Evolutionary conservation across 768 basidiomycete genomes (phyloP).

Genomic region (Termitomyces titanicus): DNA sequence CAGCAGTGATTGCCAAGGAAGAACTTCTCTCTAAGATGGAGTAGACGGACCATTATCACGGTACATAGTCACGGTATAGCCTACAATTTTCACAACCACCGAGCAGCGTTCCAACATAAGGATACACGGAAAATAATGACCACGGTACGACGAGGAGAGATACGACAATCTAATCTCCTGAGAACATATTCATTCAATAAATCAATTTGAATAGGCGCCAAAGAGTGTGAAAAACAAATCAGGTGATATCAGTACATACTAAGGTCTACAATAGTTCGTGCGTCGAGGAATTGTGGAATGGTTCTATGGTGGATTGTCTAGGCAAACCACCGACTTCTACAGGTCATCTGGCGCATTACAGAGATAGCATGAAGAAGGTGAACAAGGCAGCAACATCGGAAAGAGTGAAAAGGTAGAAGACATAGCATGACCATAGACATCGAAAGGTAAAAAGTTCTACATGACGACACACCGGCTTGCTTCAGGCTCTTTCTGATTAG

Average conservation of each 20-base stretch:
- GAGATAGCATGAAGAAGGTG: neutral
- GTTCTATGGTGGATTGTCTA: conserved; percentile 8
- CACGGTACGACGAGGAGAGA: neutral
- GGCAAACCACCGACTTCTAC: conserved; percentile 1
- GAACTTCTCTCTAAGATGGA: no score
- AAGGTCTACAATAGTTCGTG: conserved; percentile 12
- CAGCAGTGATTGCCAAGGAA: no score
- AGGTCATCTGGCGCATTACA: conserved; percentile 2
- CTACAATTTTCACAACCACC: neutral
- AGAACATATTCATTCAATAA: neutral
- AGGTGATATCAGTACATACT: conserved; percentile 10
- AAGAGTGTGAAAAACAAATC: conserved; percentile 1
- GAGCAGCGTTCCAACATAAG: no score
- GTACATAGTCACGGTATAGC: no score
- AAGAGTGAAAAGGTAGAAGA: conserved; percentile 2
- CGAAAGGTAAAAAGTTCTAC: conserved; percentile 22
- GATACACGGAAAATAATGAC: neutral
- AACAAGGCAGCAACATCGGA: neutral
- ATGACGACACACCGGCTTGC: conserved; percentile 35
- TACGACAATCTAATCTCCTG: neutral
- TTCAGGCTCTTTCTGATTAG: conserved; percentile 40
- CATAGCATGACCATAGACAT: neutral
- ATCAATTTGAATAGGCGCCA: neutral
- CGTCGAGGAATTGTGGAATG: conserved; percentile 3
- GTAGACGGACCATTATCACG: neutral